Conservation (phyloP, 2,329 filamentous ascomycete species). For the Pseudocercospora pini-densiflorae region DNA sequence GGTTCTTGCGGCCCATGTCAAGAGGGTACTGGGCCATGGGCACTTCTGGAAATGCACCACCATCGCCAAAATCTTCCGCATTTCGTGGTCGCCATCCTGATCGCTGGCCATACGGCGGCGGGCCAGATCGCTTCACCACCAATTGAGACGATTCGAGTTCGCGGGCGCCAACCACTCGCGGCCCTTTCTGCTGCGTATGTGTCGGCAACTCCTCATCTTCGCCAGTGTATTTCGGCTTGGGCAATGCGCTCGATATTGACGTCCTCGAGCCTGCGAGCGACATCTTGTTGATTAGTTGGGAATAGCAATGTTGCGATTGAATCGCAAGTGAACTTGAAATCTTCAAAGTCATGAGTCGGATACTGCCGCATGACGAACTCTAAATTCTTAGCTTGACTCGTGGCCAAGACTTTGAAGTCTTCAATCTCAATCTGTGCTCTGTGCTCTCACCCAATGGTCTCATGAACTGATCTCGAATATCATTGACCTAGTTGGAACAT, state of each 20-base stretch:
- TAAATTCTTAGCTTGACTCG: not conserved
- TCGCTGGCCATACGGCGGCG: conserved; percentile 86
- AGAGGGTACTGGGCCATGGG: conserved; percentile 93
- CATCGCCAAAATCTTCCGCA: conserved; percentile 92
- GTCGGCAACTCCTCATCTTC: conserved; percentile 81
- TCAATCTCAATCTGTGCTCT: not conserved
- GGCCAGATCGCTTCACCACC: conserved; percentile 79
- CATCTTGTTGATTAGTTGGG: conserved; percentile 19
- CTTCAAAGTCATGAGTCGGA: conserved; percentile 9
- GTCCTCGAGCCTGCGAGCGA: conserved; percentile 29
- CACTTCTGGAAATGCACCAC: conserved; percentile 93
- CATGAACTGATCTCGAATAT: no score
- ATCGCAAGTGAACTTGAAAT: conserved; percentile 9
- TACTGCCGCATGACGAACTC: not conserved
- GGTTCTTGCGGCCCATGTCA: conserved; percentile 83
- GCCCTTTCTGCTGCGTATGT: conserved; percentile 75
- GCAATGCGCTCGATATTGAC: conserved; percentile 78
- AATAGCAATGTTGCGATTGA: not conserved
- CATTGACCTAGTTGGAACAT: no score
- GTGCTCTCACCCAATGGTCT: no score
- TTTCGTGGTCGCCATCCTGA: conserved; percentile 87
- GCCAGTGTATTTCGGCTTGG: conserved; percentile 88
- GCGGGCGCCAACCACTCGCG: conserved; percentile 78
- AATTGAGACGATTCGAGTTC: conserved; percentile 86
- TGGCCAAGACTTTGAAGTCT: not conserved